Evolutionary conservation across 352 stramenopile species (phyloP), one percentile per base, ranked within the genome.

Genomic region (Halophytophthora polymorphica): DNA sequence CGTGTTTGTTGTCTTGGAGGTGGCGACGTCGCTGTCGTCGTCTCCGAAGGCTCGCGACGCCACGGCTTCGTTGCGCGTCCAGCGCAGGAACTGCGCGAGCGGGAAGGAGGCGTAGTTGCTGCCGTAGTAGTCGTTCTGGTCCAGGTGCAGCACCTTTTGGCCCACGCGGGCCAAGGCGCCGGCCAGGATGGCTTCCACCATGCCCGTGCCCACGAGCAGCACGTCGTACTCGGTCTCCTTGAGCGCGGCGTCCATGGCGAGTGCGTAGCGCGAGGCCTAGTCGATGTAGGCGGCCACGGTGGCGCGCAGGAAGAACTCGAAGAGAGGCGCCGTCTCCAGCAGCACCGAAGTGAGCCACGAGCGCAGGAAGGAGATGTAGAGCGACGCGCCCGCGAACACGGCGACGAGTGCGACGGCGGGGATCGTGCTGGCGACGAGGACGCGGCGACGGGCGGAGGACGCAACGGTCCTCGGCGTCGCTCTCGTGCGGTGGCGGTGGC

Each of bases 41-140:
- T 71, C 63, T 53, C 49, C 51, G 48, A 77, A 80, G 28, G 38
- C 48, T 10, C 62, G 65, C 48, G 65, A 67, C 12, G 51, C 29
- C 8, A 67, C 69, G 15, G 45, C 53, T 23, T 85, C 69, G 47
- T 85, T 85, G 38, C 66, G 66, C 8, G 58, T 80, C 79, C 79
- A 90, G 7, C 59, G 61, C 23, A 69, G 44, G 44, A 91, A 90
- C 39, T 84, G 70, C 17, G 61, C 29, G 21, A 91, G 62, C 8
- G 70, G 62, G 47, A 91, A 83, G 6, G 81, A 89, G 22, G 81
- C 77, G 45, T 86, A 88, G 49, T 91, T 85, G 65, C 76, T 88
- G 28, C 81, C 81, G 42, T 91, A 91, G 45, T 88, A 89, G 48
- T 91, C 81, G 64, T 89, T 90, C 81, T 86, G 74, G 51, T 91